These are phyloP conservation scores for Tetragonia tetragonoides DNA, from an alignment of 148 eudicot genomes.

Conservation along the genomic window DNA sequence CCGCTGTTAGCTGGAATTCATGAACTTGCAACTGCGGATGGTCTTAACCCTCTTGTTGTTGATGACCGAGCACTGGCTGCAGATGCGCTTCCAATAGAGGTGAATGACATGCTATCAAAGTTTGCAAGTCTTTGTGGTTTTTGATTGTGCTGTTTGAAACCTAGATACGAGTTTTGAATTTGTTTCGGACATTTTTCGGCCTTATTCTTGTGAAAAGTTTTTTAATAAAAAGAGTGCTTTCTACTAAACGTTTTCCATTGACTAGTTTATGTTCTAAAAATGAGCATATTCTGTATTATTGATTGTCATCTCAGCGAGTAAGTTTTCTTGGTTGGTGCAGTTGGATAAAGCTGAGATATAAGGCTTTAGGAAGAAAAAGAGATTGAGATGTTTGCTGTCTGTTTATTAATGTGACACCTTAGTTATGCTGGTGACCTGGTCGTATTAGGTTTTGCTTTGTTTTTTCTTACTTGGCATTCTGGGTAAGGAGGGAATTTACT, in stretches of 20 bases:
- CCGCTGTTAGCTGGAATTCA: constrained; percentile 95
- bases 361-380: not conserved
- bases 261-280: not conserved
- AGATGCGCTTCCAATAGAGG: constrained; percentile 93
- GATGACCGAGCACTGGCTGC: constrained; percentile 93
- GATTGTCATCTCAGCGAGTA: not conserved
- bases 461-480: not conserved
- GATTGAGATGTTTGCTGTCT: not conserved
- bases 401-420: not conserved
- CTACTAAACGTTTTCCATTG: constrained; percentile 6
- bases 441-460: not conserved
- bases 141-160: not conserved
- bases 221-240: not conserved
- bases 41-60: constrained; percentile 77
- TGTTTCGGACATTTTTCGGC: not conserved
- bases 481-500: not conserved
- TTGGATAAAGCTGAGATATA: not conserved
- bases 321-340: not conserved
- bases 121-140: not conserved
- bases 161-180: not conserved
- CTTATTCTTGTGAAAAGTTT: not conserved
- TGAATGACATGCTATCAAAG: constrained; percentile 25
- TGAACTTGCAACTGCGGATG: constrained; percentile 88
- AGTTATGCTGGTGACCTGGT: not conserved
- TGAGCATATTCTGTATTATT: not conserved